Base-by-base conservation (phyloP, 495 filamentous ascomycete genomes). In the Stereocaulon alpinum region DNA sequence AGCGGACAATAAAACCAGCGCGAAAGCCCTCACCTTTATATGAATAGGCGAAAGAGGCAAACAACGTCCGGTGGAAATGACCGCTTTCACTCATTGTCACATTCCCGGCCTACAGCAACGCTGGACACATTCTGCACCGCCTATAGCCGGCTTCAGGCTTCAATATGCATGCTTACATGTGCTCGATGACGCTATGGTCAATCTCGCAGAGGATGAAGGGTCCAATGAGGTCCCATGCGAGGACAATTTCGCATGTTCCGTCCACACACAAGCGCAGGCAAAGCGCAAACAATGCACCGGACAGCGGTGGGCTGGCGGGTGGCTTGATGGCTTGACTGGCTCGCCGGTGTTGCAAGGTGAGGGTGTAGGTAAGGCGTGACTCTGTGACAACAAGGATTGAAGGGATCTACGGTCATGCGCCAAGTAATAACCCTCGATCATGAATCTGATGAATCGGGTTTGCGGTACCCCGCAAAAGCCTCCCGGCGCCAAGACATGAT, bases 381-480 rank as follows among this genome's bases (percentile, higher is more conserved):
- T 22, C 6, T 24, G 56, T 50, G 49, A 44, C 29, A 37, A 59
- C 17, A 29, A 44, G 20, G 41, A 27, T 30, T 22, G 12, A 27
- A 20, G 3, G 3, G 22, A 56, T 34, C n/a, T 30, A 14, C 14
- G 57, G 57, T 59, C 57, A 59, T 49, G 34, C 40, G 57, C 37
- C 37, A 37, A 20, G 40, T 20, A 12, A 17, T 37, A 34, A 20
- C 32, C 40, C 34, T 42, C 22, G 9, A 7, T 14, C 29, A 27
- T 47, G 40, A 30, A 37, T 41, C 20, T 18, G 5, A 42, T 4
- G 20, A 15, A 51, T 51, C 27, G 15, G 29, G 3, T 51, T 51
- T 6, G 20, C 14, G 6, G 5, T 45, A 60, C 58, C 58, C 58
- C 58, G 58, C 58, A 60, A 54, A 59, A 60, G 49, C 58, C 49